Base-by-base conservation (phyloP, 1,139 yeast species). In the Blastobotrys elegans region DNA sequence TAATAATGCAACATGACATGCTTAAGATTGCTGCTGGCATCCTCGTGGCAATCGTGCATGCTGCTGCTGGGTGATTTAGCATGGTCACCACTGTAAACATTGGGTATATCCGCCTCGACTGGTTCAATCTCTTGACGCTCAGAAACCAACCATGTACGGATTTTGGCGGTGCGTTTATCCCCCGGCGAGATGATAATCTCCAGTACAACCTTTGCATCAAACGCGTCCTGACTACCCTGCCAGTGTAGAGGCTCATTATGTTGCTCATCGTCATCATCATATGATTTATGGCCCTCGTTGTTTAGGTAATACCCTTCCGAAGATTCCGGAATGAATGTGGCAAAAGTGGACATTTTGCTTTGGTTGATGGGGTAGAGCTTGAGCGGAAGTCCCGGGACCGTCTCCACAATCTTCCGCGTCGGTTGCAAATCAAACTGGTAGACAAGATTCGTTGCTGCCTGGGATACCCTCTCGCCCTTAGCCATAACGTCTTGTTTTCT, bases 331-430 rank as follows among this genome's bases (percentile, higher is more conserved):
- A 55, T 26, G 29, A 56, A 52, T 6, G 58, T 53, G 3, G 58
- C 59, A 44, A 49, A 55, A 2, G 58, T 50, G 7, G 56, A 48
- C 39, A 48, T 27, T 37, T 43, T 44, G 20, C 46, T 47, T 16
- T 45, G 43, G 14, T 40, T 37, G 4, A 30, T 17, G 2, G 60
- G 59, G 32, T 53, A 50, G 31, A 56, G 38, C 40, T 56, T 55
- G 40, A 56, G 43, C 5, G 60, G 60, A 17, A 56, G 37, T 3
- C 55, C 57, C 2, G 56, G 56, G 7, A 55, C 30, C 6, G 57
- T 55, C 24, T 48, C 48, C 21, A 47, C 13, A 30, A 51, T 48
- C 7, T 38, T 43, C 17, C 33, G 22, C 6, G 57, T 42, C 27
- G 46, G 43, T n/a, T 36, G 20, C 31, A 56, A 42, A 38, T 56